These are phyloP conservation scores for Choricystis sp. DNA, from an alignment of 139 green algal species.

Conservation along the genomic window DNA sequence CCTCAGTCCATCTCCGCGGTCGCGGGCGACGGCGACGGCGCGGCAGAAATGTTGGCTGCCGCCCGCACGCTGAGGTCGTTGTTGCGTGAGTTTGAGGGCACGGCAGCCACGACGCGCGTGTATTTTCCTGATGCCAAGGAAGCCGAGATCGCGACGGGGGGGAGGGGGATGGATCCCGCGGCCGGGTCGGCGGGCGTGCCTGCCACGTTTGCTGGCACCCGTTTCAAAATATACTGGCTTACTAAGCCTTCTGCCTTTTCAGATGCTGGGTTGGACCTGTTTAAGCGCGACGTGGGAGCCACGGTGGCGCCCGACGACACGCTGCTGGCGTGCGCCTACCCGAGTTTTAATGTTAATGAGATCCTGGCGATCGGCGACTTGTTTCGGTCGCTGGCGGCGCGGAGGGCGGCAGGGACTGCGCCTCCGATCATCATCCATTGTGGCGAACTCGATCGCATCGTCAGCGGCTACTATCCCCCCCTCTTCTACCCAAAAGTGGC, in stretches of 20 bases:
- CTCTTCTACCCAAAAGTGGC: slow-evolving; percentile 70
- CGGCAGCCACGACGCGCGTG: slow-evolving; percentile 31
- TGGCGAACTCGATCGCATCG: slow-evolving; percentile 66
- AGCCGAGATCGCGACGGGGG: slow-evolving; percentile 25
- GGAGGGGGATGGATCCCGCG: slow-evolving; percentile 30
- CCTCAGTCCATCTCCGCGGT: slow-evolving; percentile 18
- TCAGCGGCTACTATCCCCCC: slow-evolving; percentile 50
- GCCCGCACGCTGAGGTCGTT: slow-evolving; percentile 36
- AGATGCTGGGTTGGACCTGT: slow-evolving; percentile 34
- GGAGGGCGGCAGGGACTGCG: background rate
- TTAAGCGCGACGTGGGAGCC: slow-evolving; percentile 16
- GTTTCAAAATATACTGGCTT: slow-evolving; percentile 58
- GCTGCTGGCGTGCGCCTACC: slow-evolving; percentile 56
- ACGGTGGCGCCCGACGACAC: slow-evolving; percentile 29
- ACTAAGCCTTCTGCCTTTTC: slow-evolving; percentile 32
- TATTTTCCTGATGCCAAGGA: slow-evolving; percentile 57
- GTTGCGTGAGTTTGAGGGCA: slow-evolving; percentile 22
- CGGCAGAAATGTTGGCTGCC: slow-evolving; percentile 46
- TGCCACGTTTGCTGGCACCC: slow-evolving; percentile 27
- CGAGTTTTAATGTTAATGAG: slow-evolving; percentile 51
- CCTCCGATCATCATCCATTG: slow-evolving; percentile 75
- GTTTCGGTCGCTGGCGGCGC: slow-evolving; percentile 20
- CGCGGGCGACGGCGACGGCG: slow-evolving; percentile 43
- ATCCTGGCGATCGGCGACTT: slow-evolving; percentile 49
- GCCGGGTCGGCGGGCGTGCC: slow-evolving; percentile 21